Percentiles rank a stretch among this genome's conserved stretches.
These are phyloP conservation scores for Pinus tabuliformis DNA, from an alignment of 75 land plant species.

Conservation along the genomic window DNA sequence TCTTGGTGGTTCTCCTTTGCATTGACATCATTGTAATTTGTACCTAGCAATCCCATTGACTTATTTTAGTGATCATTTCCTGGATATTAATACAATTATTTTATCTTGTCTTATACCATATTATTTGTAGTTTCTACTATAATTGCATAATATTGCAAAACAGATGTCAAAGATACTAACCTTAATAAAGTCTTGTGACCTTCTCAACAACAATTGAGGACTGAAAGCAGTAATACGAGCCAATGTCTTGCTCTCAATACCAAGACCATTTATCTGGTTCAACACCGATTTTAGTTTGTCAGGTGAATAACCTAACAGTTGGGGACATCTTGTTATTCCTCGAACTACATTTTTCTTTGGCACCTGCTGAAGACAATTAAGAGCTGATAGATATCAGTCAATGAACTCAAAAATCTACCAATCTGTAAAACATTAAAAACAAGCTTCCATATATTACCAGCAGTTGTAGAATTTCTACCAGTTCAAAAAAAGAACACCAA, in stretches of 20 bases:
- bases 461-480: too few relatives aligned
- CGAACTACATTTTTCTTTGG: conserved; percentile 45
- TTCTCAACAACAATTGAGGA: conserved; percentile 65
- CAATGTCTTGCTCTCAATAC: conserved; percentile 50
- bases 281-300: conserved; percentile 46
- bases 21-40: too few relatives aligned
- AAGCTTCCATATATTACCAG: too few relatives aligned
- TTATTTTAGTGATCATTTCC: too few relatives aligned
- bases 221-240: conserved; percentile 55
- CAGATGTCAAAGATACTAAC: conserved; percentile 16
- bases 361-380: conserved; percentile 35
- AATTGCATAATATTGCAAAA: too few relatives aligned
- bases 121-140: too few relatives aligned
- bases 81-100: too few relatives aligned
- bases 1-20: too few relatives aligned
- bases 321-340: conserved; percentile 74
- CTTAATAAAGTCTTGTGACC: conserved; percentile 60
- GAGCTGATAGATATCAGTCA: too few relatives aligned
- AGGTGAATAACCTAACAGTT: conserved; percentile 70
- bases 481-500: too few relatives aligned
- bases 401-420: not conserved
- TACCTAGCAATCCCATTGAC: too few relatives aligned
- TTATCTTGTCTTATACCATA: too few relatives aligned
- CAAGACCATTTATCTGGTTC: conserved; percentile 43
- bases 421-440: not conserved